Evolutionary conservation across 805 yeast genomes (phyloP).

Genomic region (Barnettozyma vustinii): DNA sequence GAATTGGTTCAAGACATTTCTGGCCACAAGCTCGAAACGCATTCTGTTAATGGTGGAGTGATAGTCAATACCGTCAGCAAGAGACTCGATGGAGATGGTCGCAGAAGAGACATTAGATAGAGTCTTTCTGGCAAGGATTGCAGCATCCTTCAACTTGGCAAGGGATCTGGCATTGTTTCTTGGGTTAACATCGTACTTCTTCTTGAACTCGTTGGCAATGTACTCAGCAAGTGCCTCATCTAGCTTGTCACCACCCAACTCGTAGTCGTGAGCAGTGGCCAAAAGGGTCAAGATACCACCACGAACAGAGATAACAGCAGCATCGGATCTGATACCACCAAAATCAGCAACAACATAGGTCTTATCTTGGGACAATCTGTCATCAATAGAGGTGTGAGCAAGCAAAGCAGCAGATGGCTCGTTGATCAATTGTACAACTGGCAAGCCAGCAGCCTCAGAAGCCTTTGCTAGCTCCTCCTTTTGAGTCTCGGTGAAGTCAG

Average conservation of each 20-base stretch:
- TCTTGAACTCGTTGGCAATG: slow-evolving; percentile 91
- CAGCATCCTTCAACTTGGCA: slow-evolving; percentile 82
- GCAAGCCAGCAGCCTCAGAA: slow-evolving; percentile 66
- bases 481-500: slow-evolving; percentile 75
- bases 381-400: slow-evolving; percentile 56
- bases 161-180: slow-evolving; percentile 74
- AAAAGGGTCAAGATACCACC: slow-evolving; percentile 90
- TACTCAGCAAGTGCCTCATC: slow-evolving; percentile 76
- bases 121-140: slow-evolving; percentile 83
- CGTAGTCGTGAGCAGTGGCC: slow-evolving; percentile 76
- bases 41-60: slow-evolving; percentile 90
- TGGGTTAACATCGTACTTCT: slow-evolving; percentile 79
- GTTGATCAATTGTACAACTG: slow-evolving; percentile 79
- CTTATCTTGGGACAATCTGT: slow-evolving; percentile 48
- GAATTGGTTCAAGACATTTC: slow-evolving; percentile 72
- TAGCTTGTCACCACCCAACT: slow-evolving; percentile 82
- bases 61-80: slow-evolving; percentile 92
- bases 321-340: slow-evolving; percentile 95
- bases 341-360: slow-evolving; percentile 90
- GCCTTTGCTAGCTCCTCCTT: slow-evolving; percentile 55
- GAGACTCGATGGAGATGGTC: slow-evolving; percentile 88
- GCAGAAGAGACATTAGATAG: slow-evolving; percentile 84
- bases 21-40: slow-evolving; percentile 84
- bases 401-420: slow-evolving; percentile 92
- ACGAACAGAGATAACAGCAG: slow-evolving; percentile 87